Conservation (phyloP, 1,284 basidiomycete genomes). For the Uromyces viciae-fabae region DNA sequence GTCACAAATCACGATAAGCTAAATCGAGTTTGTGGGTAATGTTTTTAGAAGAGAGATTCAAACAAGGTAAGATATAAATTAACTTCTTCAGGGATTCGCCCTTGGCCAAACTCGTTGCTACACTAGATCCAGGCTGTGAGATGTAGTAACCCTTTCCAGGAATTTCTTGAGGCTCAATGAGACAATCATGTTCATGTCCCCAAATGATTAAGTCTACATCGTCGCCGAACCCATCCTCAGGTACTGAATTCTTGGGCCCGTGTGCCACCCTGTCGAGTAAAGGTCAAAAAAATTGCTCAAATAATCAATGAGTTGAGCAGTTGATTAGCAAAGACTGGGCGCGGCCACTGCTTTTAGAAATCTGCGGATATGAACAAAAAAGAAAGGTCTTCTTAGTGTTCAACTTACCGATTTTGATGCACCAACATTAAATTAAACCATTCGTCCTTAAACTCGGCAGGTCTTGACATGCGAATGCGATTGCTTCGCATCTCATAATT, state of each 20-base stretch:
- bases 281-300: neutral
- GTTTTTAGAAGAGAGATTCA: too few species aligned
- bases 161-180: conserved; percentile 82
- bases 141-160: conserved; percentile 87
- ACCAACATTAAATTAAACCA: conserved; percentile 95
- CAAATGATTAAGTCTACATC: conserved; percentile 88
- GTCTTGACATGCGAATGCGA: conserved; percentile 93
- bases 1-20: conserved; percentile 37
- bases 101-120: conserved; percentile 86
- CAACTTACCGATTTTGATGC: conserved; percentile 85
- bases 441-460: conserved; percentile 64
- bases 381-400: neutral
- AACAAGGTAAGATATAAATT: conserved; percentile 53
- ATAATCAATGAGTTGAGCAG: too few species aligned
- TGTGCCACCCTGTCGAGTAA: conserved; percentile 71
- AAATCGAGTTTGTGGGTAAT: conserved; percentile 34
- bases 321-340: too few species aligned
- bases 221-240: conserved; percentile 96
- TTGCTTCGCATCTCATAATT: conserved; percentile 91
- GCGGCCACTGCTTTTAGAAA: too few species aligned
- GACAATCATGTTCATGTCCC: conserved; percentile 98
- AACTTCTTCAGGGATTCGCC: conserved; percentile 86
- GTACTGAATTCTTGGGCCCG: conserved; percentile 84
- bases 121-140: conserved; percentile 87
- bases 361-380: too few species aligned